Percentiles rank a stretch among this genome's conserved stretches.
Evolutionary conservation across 106 monocot genomes (phyloP).

Genomic region (Platanthera guangdongensis): DNA sequence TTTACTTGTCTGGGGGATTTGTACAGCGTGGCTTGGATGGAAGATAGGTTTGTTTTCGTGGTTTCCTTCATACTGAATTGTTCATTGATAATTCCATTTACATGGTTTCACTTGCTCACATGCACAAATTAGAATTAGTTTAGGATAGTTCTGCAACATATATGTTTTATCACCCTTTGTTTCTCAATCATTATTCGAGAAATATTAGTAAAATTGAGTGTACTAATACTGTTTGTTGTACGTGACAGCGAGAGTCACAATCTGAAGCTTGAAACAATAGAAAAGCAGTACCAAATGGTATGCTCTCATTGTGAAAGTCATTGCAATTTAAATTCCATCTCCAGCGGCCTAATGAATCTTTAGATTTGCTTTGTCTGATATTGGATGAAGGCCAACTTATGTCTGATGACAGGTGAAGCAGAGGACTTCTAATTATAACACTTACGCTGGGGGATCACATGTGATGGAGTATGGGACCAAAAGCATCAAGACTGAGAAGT

Average conservation of each 20-base stretch:
- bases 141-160: neutral
- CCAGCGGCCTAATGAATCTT: neutral
- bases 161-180: neutral
- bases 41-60: conserved; percentile 48
- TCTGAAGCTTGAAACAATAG: conserved; percentile 58
- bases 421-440: conserved; percentile 35
- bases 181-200: neutral
- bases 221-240: no score
- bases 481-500: conserved; percentile 33
- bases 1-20: conserved; percentile 69
- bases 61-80: neutral
- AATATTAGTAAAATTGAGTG: neutral
- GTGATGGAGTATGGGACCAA: conserved; percentile 59
- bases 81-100: neutral
- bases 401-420: conserved; percentile 29
- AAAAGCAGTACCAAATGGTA: conserved; percentile 54
- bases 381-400: neutral
- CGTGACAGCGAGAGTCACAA: conserved; percentile 53
- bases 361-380: neutral
- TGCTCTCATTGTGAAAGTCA: neutral
- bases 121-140: neutral
- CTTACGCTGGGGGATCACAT: conserved; percentile 28
- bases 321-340: neutral
- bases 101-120: neutral
- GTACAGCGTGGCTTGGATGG: conserved; percentile 85